These are phyloP conservation scores for Mortierella sp. DNA, from an alignment of 371 early-diverging fungal genomes.

Conservation along the genomic window DNA sequence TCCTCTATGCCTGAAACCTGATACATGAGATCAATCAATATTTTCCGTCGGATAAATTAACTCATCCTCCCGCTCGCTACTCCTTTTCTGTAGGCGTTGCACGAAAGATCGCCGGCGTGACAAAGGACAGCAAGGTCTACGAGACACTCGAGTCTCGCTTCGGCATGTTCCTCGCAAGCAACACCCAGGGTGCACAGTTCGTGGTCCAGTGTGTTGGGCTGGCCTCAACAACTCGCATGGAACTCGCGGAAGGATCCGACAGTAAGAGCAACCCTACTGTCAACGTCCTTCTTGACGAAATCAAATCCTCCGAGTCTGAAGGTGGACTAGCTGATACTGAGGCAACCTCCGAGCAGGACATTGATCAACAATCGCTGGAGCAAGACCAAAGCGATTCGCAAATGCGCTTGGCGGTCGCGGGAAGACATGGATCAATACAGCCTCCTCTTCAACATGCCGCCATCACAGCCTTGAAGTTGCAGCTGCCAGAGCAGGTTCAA, in stretches of 20 bases:
- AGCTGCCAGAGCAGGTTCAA: neutral
- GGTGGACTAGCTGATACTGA: slow-evolving; percentile 20
- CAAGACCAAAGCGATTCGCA: neutral
- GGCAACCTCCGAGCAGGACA: neutral
- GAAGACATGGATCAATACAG: neutral
- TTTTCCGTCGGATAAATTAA: neutral
- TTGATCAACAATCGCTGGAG: slow-evolving; percentile 18
- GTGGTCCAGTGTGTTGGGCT: slow-evolving; percentile 44
- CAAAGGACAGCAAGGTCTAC: slow-evolving; percentile 50
- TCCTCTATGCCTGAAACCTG: neutral
- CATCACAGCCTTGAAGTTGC: neutral
- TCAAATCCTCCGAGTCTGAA: slow-evolving; percentile 12
- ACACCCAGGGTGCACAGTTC: slow-evolving; percentile 45
- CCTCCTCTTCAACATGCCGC: slow-evolving; percentile 9
- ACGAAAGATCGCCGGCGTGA: slow-evolving; percentile 59
- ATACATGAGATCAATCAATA: neutral
- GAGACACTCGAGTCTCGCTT: slow-evolving; percentile 59
- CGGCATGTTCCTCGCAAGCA: slow-evolving; percentile 60
- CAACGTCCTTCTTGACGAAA: slow-evolving; percentile 29
- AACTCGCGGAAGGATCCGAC: slow-evolving; percentile 35
- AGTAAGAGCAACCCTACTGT: slow-evolving; percentile 24
- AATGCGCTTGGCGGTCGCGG: neutral
- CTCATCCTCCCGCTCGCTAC: neutral
- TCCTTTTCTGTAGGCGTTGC: slow-evolving; percentile 48
- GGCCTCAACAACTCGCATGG: slow-evolving; percentile 40